A percentile compares a stretch with the other conserved stretches of the same genome.
Evolutionary conservation across 192 early-diverging fungal species (phyloP).

Genomic region (Pilaira anomala): DNA sequence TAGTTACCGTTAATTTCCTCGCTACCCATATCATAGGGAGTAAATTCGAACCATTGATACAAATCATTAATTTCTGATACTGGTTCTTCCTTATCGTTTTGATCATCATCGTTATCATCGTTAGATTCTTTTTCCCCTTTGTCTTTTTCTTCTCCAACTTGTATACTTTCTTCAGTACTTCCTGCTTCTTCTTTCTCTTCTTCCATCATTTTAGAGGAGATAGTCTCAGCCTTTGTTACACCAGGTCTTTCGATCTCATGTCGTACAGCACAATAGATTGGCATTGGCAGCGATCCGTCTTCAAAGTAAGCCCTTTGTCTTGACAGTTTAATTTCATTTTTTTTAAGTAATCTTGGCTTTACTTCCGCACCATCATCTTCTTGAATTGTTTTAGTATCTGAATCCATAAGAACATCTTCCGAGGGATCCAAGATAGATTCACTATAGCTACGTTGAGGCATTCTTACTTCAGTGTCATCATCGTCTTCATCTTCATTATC

Average conservation of each 20-base stretch:
- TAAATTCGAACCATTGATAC: conserved; percentile 82
- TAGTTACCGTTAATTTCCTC: conserved; percentile 66
- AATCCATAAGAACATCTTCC: conserved; percentile 18
- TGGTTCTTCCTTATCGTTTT: conserved; percentile 31
- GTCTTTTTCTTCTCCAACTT: not conserved
- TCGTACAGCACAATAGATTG: conserved; percentile 71
- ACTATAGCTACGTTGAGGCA: conserved; percentile 10
- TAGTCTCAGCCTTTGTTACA: too few relatives aligned
- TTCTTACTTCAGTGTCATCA: conserved; percentile 3
- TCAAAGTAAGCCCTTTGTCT: conserved; percentile 54
- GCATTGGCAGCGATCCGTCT: conserved; percentile 63
- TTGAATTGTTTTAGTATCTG: conserved; percentile 20
- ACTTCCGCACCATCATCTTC: conserved; percentile 18
- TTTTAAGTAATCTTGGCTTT: conserved; percentile 9
- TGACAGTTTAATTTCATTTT: conserved; percentile 46
- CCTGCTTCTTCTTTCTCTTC: not conserved
- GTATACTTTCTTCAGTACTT: too few relatives aligned
- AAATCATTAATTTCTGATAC: conserved; percentile 32
- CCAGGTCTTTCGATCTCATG: conserved; percentile 46
- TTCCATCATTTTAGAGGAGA: not conserved
- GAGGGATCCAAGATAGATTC: not conserved
- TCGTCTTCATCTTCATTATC: conserved; percentile 4
- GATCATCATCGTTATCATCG: conserved; percentile 3
- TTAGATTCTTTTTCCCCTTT: not conserved
- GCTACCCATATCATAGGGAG: conserved; percentile 74